Base-by-base conservation (phyloP, 2,329 filamentous ascomycete species). In the Chrysoporthe cubensis region DNA sequence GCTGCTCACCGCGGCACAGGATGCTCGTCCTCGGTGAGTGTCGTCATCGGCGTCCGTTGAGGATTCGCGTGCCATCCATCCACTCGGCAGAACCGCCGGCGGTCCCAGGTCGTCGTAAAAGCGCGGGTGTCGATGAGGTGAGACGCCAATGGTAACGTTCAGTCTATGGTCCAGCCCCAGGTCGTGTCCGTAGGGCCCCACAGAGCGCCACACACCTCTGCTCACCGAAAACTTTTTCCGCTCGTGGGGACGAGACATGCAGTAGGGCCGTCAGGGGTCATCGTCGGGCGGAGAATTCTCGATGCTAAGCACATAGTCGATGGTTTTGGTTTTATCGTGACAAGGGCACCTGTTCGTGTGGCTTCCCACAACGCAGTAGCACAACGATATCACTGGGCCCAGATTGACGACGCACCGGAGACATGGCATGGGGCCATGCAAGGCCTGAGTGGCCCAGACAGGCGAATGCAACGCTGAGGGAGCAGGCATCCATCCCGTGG, bases 211-310 rank as follows among this genome's bases (percentile, higher is more conserved):
- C 26, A 26, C 26, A 26, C 26, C 26, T 26, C 26, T 26, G 26
- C 26, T 2, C 26, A 26, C 37, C 37, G 6, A 40, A 40, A 40
- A 40, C 5, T 9, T 46, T 16, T 14, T 46, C 44, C 4, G 44
- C 44, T 46, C 44, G 11, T 46, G 44, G 4, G 44, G 44, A 46
- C 44, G 11, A 46, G 44, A 46, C 44, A 46, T 1, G 44, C 44
- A 14, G 44, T 11, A 13, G 44, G 44, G 44, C 13, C 44, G 4
- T 18, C 8, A 57, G 16, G 32, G 32, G 16, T 6, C 16, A 16
- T 57, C 32, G 13, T 40, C 54, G 34, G 16, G 18, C 54, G 34
- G 54, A 65, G 40, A 58, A 61, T 26, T 65, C 26, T 18, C n/a
- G 11, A 34, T 13, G 62, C 26, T 16, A 46, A n/a, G 26, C 26